These are phyloP conservation scores for Aschersonia sp. DNA, from an alignment of 2,329 filamentous ascomycete genomes.

Conservation along the genomic window DNA sequence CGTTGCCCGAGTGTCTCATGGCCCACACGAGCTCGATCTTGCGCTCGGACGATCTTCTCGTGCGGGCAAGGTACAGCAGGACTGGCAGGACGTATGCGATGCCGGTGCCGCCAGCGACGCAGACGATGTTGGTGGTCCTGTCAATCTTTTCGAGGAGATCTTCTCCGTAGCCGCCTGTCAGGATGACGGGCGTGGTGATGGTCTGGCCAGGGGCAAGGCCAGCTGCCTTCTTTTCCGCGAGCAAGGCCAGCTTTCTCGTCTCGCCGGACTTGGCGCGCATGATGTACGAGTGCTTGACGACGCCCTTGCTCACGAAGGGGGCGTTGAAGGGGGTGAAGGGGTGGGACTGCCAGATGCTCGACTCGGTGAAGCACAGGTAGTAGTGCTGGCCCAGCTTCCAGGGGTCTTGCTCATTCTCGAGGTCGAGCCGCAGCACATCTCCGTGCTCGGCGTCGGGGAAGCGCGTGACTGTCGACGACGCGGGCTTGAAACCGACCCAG, in stretches of 20 bases:
- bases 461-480: conserved; percentile 26
- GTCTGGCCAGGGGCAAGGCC: conserved; percentile 7
- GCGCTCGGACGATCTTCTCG: conserved; percentile 29
- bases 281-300: conserved; percentile 38
- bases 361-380: conserved; percentile 51
- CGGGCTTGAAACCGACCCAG: conserved; percentile 37
- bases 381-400: conserved; percentile 60
- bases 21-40: conserved; percentile 52
- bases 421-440: conserved; percentile 50
- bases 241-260: conserved; percentile 36
- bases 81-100: conserved; percentile 24
- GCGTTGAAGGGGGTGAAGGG: conserved; percentile 51
- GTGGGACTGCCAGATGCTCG: conserved; percentile 58
- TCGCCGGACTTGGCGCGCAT: conserved; percentile 44
- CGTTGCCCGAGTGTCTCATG: conserved; percentile 36
- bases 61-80: conserved; percentile 17
- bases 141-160: conserved; percentile 26
- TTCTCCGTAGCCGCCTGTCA: conserved; percentile 50
- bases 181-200: conserved; percentile 36
- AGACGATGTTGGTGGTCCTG: conserved; percentile 23
- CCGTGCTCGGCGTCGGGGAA: conserved; percentile 43
- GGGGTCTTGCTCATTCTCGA: conserved; percentile 41
- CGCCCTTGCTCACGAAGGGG: conserved; percentile 24
- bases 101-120: conserved; percentile 24
- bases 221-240: conserved; percentile 24